phyloP scores from a whole-genome alignment of 2,329 filamentous ascomycete species.

The Diaporthe sp. region DNA sequence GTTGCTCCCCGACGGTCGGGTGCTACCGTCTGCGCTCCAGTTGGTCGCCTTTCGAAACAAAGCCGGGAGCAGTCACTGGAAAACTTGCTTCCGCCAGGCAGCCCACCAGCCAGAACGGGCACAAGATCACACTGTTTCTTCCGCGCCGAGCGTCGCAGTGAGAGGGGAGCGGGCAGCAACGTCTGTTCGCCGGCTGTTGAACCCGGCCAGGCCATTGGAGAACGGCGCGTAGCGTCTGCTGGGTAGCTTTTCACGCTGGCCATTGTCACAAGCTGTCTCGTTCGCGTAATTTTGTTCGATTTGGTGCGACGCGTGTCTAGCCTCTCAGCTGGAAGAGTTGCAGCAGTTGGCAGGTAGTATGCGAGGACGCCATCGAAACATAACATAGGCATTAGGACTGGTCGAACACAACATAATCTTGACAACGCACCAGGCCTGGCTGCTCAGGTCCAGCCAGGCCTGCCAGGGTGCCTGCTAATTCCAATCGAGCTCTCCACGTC shows the following conservation, averaged over 20 bases:
- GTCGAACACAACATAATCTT: not conserved
- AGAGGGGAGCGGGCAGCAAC: slow-evolving; percentile 14
- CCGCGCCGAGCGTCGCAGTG: slow-evolving; percentile 24
- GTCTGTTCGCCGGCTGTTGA: slow-evolving; percentile 32
- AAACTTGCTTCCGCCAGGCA: not conserved
- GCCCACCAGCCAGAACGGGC: not conserved
- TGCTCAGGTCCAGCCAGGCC: not conserved
- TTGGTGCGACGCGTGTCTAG: slow-evolving; percentile 11
- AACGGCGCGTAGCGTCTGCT: not conserved
- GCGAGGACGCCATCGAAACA: not conserved
- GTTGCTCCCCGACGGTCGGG: slow-evolving; percentile 17
- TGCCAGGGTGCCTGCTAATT: not conserved
- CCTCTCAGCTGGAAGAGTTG: not conserved
- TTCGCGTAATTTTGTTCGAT: not conserved
- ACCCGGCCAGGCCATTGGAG: slow-evolving; percentile 18
- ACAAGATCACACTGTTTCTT: slow-evolving; percentile 24
- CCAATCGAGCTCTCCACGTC: slow-evolving; percentile 15
- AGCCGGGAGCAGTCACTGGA: slow-evolving; percentile 1
- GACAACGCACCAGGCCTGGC: not conserved
- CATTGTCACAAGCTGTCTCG: slow-evolving; percentile 1
- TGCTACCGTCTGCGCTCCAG: slow-evolving; percentile 28
- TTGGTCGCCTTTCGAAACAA: slow-evolving; percentile 34
- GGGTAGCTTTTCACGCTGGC: not conserved
- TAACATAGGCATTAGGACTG: not conserved
- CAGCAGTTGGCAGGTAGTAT: not conserved